A percentile compares a stretch with the other conserved stretches of the same genome.
Conservation (phyloP, 441 rosid species). For the Populus hybrid region DNA sequence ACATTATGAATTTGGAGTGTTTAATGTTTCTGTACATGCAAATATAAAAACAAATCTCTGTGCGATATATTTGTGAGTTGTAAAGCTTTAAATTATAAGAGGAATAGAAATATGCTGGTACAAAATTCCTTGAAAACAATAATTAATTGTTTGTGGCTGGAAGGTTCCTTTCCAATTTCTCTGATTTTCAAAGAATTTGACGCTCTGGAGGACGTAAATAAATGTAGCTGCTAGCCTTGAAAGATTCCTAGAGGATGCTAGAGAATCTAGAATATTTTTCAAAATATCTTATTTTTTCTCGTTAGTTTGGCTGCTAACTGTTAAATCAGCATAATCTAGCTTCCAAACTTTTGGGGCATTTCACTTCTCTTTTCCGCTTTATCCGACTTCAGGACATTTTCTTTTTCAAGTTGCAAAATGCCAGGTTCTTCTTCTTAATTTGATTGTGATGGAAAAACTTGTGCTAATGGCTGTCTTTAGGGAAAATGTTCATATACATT, state of each 20-base stretch:
- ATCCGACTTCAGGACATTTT: background rate
- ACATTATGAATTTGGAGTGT: background rate
- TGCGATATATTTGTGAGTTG: background rate
- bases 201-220: background rate
- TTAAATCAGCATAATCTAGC: background rate
- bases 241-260: background rate
- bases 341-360: background rate
- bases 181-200: background rate
- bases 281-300: background rate
- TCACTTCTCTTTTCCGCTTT: background rate
- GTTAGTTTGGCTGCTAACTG: background rate
- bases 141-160: background rate
- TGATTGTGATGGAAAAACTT: background rate
- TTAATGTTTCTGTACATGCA: background rate
- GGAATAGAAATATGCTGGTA: background rate
- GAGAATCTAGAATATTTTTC: constrained; percentile 1
- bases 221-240: background rate
- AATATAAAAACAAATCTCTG: background rate
- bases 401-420: background rate
- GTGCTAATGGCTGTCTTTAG: too few relatives aligned
- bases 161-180: background rate
- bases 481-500: background rate
- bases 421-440: background rate
- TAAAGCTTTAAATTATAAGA: background rate
- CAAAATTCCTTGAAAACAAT: background rate